Evolutionary conservation across 2,329 filamentous ascomycete genomes (phyloP).

Genomic region (Fusarium drepaniforme): DNA sequence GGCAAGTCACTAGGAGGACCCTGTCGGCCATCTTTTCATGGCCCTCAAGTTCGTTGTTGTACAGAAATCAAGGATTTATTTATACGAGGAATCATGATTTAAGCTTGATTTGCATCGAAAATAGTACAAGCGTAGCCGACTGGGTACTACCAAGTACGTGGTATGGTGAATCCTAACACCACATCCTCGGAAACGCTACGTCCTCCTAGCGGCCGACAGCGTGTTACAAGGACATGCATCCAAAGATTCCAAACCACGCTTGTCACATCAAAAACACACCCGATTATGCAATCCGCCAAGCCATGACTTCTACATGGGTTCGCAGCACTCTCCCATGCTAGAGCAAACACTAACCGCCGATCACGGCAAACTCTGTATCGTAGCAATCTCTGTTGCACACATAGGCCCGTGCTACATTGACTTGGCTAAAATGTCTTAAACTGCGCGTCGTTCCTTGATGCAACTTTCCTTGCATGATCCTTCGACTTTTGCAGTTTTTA

Average conservation of each 20-base stretch:
- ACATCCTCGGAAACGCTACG: background rate
- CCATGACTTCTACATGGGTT: background rate
- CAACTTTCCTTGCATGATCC: background rate
- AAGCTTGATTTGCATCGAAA: background rate
- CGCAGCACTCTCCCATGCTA: background rate
- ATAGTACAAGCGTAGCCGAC: background rate
- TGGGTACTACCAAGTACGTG: too few relatives aligned
- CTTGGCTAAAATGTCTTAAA: conserved; percentile 8
- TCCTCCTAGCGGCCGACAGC: background rate
- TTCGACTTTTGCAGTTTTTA: background rate
- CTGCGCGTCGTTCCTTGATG: background rate
- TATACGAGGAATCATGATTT: background rate
- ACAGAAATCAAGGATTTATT: background rate
- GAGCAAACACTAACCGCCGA: background rate
- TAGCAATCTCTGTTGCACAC: background rate
- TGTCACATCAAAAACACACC: background rate
- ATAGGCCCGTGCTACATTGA: background rate
- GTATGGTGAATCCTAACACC: background rate
- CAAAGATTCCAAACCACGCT: background rate
- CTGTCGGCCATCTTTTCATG: background rate
- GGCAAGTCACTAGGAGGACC: background rate
- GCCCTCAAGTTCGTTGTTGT: background rate
- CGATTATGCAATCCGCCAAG: conserved; percentile 4
- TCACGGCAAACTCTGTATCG: background rate
- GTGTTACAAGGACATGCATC: background rate